A percentile compares a stretch with the other conserved stretches of the same genome.
phyloP scores from a whole-genome alignment of 140 eudicot genomes.

The Senecio squalidus region DNA sequence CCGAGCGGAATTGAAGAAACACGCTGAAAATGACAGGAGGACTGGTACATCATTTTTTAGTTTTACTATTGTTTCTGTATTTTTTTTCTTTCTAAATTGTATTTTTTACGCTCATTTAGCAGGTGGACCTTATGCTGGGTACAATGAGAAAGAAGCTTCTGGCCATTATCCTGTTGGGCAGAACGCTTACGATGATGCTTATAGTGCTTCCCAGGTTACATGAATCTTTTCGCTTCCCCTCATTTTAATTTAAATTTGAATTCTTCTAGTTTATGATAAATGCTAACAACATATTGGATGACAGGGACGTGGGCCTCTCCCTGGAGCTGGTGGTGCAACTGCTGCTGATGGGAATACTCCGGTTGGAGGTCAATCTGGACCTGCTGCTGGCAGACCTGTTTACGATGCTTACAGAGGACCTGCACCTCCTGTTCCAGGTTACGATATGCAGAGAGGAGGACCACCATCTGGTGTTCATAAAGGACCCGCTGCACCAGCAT shows the following conservation, averaged over 20 bases:
- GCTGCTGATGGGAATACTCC: slow-evolving; percentile 37
- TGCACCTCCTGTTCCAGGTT: slow-evolving; percentile 35
- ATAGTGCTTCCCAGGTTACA: slow-evolving; percentile 63
- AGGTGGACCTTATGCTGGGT: slow-evolving; percentile 60
- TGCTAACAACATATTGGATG: slow-evolving; percentile 14
- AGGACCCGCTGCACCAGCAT: slow-evolving; percentile 29
- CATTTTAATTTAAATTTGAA: no score
- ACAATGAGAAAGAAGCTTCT: slow-evolving; percentile 49
- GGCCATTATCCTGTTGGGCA: slow-evolving; percentile 53
- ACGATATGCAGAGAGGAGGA: slow-evolving; percentile 41
- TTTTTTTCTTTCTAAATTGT: slow-evolving; percentile 5
- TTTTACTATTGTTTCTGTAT: neutral
- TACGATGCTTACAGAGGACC: slow-evolving; percentile 40
- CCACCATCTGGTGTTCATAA: slow-evolving; percentile 14
- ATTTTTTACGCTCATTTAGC: slow-evolving; percentile 11
- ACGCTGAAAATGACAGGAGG: slow-evolving; percentile 62
- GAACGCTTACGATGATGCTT: slow-evolving; percentile 33
- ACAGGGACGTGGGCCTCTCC: slow-evolving; percentile 53
- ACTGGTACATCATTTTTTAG: slow-evolving; percentile 42
- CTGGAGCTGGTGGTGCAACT: slow-evolving; percentile 39
- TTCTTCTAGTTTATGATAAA: neutral
- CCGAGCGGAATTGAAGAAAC: slow-evolving; percentile 60
- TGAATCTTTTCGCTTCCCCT: neutral
- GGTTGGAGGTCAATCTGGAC: slow-evolving; percentile 47
- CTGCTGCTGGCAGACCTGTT: slow-evolving; percentile 31